These are phyloP conservation scores for Neurospora tetrasperma DNA, from an alignment of 495 filamentous ascomycete species.

Conservation along the genomic window DNA sequence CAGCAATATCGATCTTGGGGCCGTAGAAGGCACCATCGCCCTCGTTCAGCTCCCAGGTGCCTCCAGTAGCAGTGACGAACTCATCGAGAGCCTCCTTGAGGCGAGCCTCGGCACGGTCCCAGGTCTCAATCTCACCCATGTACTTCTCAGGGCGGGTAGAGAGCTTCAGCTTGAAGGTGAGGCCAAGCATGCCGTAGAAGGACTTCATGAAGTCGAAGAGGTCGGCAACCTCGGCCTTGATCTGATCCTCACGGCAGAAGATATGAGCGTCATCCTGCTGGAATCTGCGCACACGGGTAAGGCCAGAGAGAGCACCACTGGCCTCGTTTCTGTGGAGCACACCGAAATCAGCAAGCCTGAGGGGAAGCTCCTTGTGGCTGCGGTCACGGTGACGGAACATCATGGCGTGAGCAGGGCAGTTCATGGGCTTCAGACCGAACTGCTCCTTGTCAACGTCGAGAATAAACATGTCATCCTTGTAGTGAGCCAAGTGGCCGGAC, in stretches of 20 bases:
- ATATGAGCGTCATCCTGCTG: conserved; percentile 95
- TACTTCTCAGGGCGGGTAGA: conserved; percentile 91
- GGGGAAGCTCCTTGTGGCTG: conserved; percentile 82
- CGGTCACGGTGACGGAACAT: conserved; percentile 39
- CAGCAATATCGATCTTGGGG: conserved; percentile 76
- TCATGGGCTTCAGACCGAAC: conserved; percentile 92
- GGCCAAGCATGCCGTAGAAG: conserved; percentile 85
- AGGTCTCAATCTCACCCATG: conserved; percentile 76
- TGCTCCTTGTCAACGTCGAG: conserved; percentile 84
- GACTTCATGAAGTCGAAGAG: conserved; percentile 78
- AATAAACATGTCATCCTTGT: conserved; percentile 95
- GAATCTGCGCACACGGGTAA: conserved; percentile 87
- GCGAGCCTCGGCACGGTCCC: conserved; percentile 75
- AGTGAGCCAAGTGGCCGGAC: conserved; percentile 91
- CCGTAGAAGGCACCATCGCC: conserved; percentile 98
- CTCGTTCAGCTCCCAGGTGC: conserved; percentile 78
- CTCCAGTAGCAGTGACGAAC: conserved; percentile 51
- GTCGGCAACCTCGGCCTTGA: conserved; percentile 71
- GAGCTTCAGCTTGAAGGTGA: conserved; percentile 92
- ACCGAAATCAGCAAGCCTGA: conserved; percentile 89
- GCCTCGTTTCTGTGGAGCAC: conserved; percentile 92
- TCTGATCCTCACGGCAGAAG: conserved; percentile 44
- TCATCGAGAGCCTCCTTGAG: conserved; percentile 66
- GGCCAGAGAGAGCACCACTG: conserved; percentile 77
- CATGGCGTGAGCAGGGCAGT: conserved; percentile 57